Evolutionary conservation across 495 filamentous ascomycete species (phyloP), one percentile per base, ranked within the genome.

Genomic region (Lasiosphaeris hirsuta): DNA sequence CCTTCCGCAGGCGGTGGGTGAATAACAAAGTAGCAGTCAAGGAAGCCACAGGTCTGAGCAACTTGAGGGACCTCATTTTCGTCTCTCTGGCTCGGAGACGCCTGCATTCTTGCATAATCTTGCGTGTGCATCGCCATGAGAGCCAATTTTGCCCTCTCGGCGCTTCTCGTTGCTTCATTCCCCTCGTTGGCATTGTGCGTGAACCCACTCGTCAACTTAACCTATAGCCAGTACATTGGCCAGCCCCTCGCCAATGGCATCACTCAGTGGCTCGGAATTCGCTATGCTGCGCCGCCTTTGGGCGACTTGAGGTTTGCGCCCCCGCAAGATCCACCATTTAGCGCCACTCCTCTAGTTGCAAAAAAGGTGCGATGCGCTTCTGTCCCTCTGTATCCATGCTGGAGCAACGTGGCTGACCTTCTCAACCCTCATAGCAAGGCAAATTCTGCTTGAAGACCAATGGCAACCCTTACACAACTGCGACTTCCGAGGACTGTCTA

Each of bases 401-500:
- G 23, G 23, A 30, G 23, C 23, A 30, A 30, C 23, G 23, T 30
- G 23, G 83, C 56, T 54, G 36, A 45, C 8, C 44, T 78, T 34
- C 63, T 45, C 19, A 15, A 39, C 53, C 15, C 7, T 54, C 10
- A 57, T 15, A 72, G 68, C 69, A 67, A 66, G 78, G 80, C 4
- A 68, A 72, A 1, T 61, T 80, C 17, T 86, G 83, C 67, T 72
- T 82, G 37, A 74, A 69, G 10, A 81, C 73, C 7, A 72, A 65
- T 42, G 70, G 69, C 37, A 60, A 71, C 5, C 56, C 77, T 62
- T 14, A 34, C 13, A 13, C 23, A 5, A 46, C 10, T 2, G 19
- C 13, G 7, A 52, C 35, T 11, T 50, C 43, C 63, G 88, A 92
- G 64, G 87, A 92, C 61, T 90, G 88, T 65, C 80, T 92, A 2